Base-by-base conservation (phyloP, 768 basidiomycete species). In the Mycena latifolia region DNA sequence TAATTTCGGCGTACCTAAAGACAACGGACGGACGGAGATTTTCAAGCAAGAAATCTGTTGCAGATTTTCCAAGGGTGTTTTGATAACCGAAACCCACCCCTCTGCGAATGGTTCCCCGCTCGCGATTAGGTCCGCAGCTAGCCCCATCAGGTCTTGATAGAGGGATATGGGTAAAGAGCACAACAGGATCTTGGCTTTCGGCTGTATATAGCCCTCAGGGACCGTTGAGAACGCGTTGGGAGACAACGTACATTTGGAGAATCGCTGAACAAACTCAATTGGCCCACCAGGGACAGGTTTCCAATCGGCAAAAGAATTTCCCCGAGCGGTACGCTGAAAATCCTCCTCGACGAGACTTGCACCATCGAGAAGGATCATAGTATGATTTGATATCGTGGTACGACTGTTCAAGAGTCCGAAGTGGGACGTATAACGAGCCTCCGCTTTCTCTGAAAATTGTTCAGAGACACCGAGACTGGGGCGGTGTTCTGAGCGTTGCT, bases 151-250 rank as follows among this genome's bases (percentile, higher is more conserved):
- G 87, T 45, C 96, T 85, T 46, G 87, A 87, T 11, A 98, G 86
- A n/a, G 96, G 96, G 52, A 98, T 94, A 74, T 98, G 96, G 3
- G 87, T 91, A 63, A 98, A 87, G 29, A 97, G 80, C 24, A 96
- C 80, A n/a, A 86, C 77, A 0, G 92, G 90, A 37, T 83, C 78
- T 22, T 61, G 69, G 60, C 76, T 69, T 39, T 71, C 69, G 28
- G 73, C 81, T 82, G 66, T 9, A 22, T 35, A 33, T 25, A 53
- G 18, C 17, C 6, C 72, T 45, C 65, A 58, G 39, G 14, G 62
- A 61, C 20, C 22, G 28, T 20, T 41, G 2, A 12, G 41, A 43
- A 24, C 11, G 29, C 29, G 4, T 31, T 53, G n/a, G 28, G 29
- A 45, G 39, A 62, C 20, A 28, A 17, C 76, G 63, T 46, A 83